Conservation (phyloP, 1,139 yeast species). For the Kurtzmaniella quercitrusa region DNA sequence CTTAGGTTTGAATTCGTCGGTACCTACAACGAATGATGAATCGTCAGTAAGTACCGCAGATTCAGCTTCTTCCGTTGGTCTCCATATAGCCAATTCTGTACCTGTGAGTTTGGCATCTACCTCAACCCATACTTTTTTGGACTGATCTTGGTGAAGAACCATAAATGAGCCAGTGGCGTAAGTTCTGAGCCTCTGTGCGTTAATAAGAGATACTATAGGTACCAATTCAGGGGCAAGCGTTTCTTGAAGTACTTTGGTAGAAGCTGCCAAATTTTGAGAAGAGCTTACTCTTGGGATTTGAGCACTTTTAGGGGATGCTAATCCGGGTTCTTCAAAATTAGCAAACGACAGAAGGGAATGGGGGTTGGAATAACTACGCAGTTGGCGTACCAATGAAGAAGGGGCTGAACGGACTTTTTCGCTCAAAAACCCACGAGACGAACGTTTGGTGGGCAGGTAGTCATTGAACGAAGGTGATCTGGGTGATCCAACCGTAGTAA, state of each 20-base stretch:
- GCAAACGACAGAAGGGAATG: slow-evolving; percentile 10
- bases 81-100: slow-evolving; percentile 49
- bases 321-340: slow-evolving; percentile 12
- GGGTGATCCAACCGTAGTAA: background rate
- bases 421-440: slow-evolving; percentile 17
- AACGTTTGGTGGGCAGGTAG: background rate
- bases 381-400: slow-evolving; percentile 36
- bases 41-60: background rate
- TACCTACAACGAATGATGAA: slow-evolving; percentile 11
- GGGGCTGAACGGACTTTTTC: slow-evolving; percentile 34
- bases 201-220: slow-evolving; percentile 40
- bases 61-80: slow-evolving; percentile 24
- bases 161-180: slow-evolving; percentile 33
- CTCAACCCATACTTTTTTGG: slow-evolving; percentile 28
- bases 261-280: slow-evolving; percentile 13
- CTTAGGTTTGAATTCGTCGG: slow-evolving; percentile 39
- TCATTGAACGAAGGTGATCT: slow-evolving; percentile 1
- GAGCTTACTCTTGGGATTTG: slow-evolving; percentile 2
- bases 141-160: slow-evolving; percentile 17
- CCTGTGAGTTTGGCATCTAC: slow-evolving; percentile 49
- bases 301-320: background rate
- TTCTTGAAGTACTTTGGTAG: slow-evolving; percentile 22
- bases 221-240: slow-evolving; percentile 35
- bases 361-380: slow-evolving; percentile 26
- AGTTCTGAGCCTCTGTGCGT: slow-evolving; percentile 38